phyloP scores from a whole-genome alignment of 148 eudicot species.

The Euryodendron excelsum region DNA sequence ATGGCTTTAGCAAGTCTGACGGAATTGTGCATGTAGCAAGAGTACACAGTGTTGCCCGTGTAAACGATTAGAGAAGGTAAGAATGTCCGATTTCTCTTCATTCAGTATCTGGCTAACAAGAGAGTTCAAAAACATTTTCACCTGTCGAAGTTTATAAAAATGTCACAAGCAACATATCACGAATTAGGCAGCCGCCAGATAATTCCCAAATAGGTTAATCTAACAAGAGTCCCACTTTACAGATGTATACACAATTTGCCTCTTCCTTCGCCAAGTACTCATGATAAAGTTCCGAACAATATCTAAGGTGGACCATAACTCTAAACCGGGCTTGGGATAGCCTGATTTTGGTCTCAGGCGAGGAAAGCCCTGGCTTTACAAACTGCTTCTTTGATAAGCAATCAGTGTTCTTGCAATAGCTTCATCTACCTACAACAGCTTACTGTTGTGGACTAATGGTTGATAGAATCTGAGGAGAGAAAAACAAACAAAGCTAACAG shows the following conservation, averaged over 20 bases:
- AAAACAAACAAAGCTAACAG: neutral
- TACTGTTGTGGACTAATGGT: constrained; percentile 22
- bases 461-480: constrained; percentile 34
- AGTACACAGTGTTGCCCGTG: too few species aligned
- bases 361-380: neutral
- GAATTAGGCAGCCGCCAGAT: neutral
- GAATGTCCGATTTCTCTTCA: too few species aligned
- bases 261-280: neutral
- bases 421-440: constrained; percentile 7
- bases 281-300: neutral
- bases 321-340: neutral
- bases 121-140: neutral
- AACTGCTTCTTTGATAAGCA: constrained; percentile 8
- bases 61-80: too few species aligned
- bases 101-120: too few species aligned
- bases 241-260: neutral
- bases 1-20: too few species aligned
- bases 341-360: neutral
- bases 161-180: neutral
- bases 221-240: neutral
- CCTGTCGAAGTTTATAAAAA: neutral
- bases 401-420: neutral
- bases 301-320: neutral
- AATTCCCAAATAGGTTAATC: neutral
- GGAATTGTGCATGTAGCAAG: too few species aligned